Base-by-base conservation (phyloP, 1,284 basidiomycete genomes). In the Bjerkandera adusta region DNA sequence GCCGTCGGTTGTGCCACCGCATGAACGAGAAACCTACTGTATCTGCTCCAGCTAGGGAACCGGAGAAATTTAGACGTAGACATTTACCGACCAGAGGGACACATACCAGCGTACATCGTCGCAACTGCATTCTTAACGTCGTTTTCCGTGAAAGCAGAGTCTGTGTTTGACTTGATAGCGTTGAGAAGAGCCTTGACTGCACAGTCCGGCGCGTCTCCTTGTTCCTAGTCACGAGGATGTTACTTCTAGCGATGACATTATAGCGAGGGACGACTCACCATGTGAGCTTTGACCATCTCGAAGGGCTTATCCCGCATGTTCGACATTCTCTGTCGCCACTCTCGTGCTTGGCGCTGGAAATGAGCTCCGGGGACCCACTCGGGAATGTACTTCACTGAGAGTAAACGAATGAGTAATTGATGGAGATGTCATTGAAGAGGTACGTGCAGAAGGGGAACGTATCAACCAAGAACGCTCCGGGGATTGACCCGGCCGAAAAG, bases 321-420 rank as follows among this genome's bases (percentile, higher is more conserved):
- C 30, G 34, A 29, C 7, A 47, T 21, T 29, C 25, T 15, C 15
- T 49, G 43, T 44, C 54, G 54, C 55, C 62, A 60, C 36, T 54
- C 66, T 60, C 63, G 64, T 0, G 67, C 75, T 35, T 72, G 69
- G 11, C 68, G 67, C 5, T 66, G 54, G 68, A 76, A 74, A 1
- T 58, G 57, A 0, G 68, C 63, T 3, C 71, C 71, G 3, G 71
- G 71, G 36, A 71, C 52, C 69, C 69, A 72, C 11, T 47, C 54
- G 0, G 71, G 71, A 8, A 72, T 47, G 40, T 69, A 57, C 45
- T 61, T 64, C 42, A 71, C 57, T 56, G 27, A 24, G 10, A n/a
- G 10, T 47, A 11, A 42, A 22, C 15, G 6, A 12, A 20, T 11
- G 8, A 21, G n/a, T 6, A 3, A 5, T 3, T 11, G 32, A 6